Conservation (phyloP, 768 basidiomycete genomes). For the Lactifluus echinatus region DNA sequence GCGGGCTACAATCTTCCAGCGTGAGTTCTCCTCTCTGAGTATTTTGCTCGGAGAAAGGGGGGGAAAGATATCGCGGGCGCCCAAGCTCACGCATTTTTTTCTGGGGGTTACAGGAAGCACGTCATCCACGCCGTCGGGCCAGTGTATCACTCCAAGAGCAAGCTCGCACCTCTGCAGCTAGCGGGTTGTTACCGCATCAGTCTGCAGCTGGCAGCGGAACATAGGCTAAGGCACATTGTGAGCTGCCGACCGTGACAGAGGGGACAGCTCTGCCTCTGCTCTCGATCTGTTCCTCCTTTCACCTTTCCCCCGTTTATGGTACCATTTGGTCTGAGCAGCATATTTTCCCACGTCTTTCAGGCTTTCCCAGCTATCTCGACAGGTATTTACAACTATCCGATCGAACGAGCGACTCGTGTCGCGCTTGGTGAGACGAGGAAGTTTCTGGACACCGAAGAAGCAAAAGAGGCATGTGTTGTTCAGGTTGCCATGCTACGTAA, state of each 20-base stretch:
- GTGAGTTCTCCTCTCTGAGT: conserved; percentile 48
- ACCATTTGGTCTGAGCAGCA: neutral
- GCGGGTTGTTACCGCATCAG: conserved; percentile 61
- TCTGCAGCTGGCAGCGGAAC: conserved; percentile 51
- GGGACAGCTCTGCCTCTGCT: neutral
- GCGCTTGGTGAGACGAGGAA: conserved; percentile 52
- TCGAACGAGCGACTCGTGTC: conserved; percentile 60
- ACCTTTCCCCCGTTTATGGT: neutral
- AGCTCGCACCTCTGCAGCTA: conserved; percentile 45
- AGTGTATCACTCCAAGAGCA: conserved; percentile 38
- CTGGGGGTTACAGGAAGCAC: conserved; percentile 39
- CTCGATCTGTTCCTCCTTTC: neutral
- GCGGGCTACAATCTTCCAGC: conserved; percentile 67
- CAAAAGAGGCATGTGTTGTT: conserved; percentile 27
- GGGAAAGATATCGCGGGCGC: too few relatives aligned
- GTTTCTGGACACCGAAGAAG: conserved; percentile 47
- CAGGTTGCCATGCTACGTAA: neutral
- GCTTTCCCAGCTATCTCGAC: conserved; percentile 80
- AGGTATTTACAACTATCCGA: conserved; percentile 72
- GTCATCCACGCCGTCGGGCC: conserved; percentile 83
- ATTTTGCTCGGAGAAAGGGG: neutral
- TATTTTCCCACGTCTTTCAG: conserved; percentile 32
- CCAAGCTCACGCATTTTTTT: neutral
- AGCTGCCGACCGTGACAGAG: conserved; percentile 21
- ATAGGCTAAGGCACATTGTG: conserved; percentile 58